Conservation (phyloP, 1,139 yeast species). For the Candida labiduridarum region DNA sequence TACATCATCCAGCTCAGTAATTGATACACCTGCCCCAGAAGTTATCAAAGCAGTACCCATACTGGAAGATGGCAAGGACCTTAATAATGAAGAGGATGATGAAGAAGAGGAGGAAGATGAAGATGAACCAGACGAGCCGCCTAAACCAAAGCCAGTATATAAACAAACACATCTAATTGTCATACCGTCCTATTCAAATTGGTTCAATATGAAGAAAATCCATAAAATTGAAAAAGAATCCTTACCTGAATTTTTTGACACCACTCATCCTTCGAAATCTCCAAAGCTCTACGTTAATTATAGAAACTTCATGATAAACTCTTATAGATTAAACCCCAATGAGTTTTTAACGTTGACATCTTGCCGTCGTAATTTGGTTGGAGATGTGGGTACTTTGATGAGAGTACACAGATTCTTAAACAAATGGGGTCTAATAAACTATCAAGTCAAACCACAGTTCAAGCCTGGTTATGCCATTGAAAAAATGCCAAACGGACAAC, state of each 20-base stretch:
- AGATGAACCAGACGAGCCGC: slow-evolving; percentile 37
- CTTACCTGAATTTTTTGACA: slow-evolving; percentile 86
- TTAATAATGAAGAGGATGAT: not conserved
- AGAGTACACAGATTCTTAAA: slow-evolving; percentile 87
- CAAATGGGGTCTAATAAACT: slow-evolving; percentile 96
- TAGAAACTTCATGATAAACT: slow-evolving; percentile 91
- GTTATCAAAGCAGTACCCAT: not conserved
- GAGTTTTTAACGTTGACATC: slow-evolving; percentile 94
- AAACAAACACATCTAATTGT: slow-evolving; percentile 85
- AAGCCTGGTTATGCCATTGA: slow-evolving; percentile 67
- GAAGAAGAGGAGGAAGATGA: slow-evolving; percentile 33
- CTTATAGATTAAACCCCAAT: slow-evolving; percentile 89
- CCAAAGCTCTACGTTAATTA: slow-evolving; percentile 85
- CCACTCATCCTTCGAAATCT: slow-evolving; percentile 77
- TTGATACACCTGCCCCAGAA: not conserved
- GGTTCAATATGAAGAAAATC: slow-evolving; percentile 81
- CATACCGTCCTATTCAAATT: slow-evolving; percentile 89
- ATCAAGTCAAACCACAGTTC: slow-evolving; percentile 77
- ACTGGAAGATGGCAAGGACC: not conserved
- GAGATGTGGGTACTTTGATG: slow-evolving; percentile 93
- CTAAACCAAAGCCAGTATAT: slow-evolving; percentile 34
- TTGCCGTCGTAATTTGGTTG: slow-evolving; percentile 90
- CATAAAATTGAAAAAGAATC: slow-evolving; percentile 70
- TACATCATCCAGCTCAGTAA: not conserved
- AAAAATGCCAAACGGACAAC: slow-evolving; percentile 51